Conservation (phyloP, 371 early-diverging fungal genomes). For the Rozella allomycis region DNA sequence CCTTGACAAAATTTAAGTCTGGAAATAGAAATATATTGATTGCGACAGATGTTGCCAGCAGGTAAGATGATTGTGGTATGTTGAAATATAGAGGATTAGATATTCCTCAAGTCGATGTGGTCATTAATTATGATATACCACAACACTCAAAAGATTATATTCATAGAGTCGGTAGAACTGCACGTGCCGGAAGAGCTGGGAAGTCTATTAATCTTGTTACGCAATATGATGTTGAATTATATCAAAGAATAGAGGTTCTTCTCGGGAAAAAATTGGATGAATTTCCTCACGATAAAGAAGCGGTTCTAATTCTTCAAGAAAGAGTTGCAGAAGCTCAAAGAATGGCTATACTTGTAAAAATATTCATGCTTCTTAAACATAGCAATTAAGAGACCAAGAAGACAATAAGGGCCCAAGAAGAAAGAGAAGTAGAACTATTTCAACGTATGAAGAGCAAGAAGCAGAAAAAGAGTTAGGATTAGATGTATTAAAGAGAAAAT, state of each 20-base stretch:
- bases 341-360: too few relatives aligned
- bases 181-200: conserved; percentile 80
- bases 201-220: conserved; percentile 87
- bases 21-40: conserved; percentile 48
- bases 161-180: conserved; percentile 93
- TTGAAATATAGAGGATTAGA: conserved; percentile 64
- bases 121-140: conserved; percentile 94
- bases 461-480: too few relatives aligned
- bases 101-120: conserved; percentile 84
- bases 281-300: background rate
- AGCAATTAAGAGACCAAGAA: too few relatives aligned
- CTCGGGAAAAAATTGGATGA: conserved; percentile 5
- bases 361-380: too few relatives aligned
- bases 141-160: conserved; percentile 79
- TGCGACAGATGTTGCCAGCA: conserved; percentile 87
- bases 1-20: conserved; percentile 9
- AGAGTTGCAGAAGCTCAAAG: conserved; percentile 1
- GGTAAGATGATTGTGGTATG: conserved; percentile 7
- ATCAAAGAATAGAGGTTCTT: conserved; percentile 10
- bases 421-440: too few relatives aligned
- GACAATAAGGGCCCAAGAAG: too few relatives aligned
- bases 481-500: too few relatives aligned
- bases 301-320: conserved; percentile 2
- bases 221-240: conserved; percentile 53
- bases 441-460: too few relatives aligned